Percentiles rank a stretch among this genome's conserved stretches.
These are phyloP conservation scores for Cutaneotrichosporon cyanovorans DNA, from an alignment of 1,284 basidiomycete species.

Conservation along the genomic window DNA sequence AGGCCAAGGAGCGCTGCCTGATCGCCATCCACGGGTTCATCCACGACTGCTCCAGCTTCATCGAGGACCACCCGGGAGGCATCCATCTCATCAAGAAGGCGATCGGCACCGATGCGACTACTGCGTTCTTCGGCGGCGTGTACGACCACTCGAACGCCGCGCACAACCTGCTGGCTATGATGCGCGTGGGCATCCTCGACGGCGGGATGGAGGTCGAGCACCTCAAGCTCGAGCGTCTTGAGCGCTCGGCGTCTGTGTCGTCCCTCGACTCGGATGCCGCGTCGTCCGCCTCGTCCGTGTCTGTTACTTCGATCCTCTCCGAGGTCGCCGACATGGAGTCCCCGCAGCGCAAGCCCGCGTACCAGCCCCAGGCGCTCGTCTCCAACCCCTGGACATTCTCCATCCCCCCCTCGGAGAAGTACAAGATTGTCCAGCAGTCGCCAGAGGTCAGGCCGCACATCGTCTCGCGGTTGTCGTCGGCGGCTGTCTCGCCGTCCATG, in stretches of 20 bases:
- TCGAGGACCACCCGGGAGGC: slow-evolving; percentile 85
- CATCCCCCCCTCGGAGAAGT: slow-evolving; percentile 43
- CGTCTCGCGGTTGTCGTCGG: slow-evolving; percentile 11
- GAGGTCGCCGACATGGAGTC: slow-evolving; percentile 15
- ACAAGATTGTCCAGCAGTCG: slow-evolving; percentile 33
- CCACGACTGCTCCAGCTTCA: slow-evolving; percentile 77
- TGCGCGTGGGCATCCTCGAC: slow-evolving; percentile 76
- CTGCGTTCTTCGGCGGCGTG: slow-evolving; percentile 88
- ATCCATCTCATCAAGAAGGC: slow-evolving; percentile 55
- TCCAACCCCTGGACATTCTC: slow-evolving; percentile 30
- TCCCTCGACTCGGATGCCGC: slow-evolving; percentile 24
- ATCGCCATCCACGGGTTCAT: slow-evolving; percentile 83
- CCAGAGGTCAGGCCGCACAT: slow-evolving; percentile 40
- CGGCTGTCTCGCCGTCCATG: slow-evolving; percentile 10
- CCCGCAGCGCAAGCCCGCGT: slow-evolving; percentile 17
- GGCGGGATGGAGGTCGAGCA: slow-evolving; percentile 65
- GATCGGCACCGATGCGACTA: slow-evolving; percentile 76
- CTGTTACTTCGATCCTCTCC: slow-evolving; percentile 29
- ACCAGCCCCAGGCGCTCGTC: slow-evolving; percentile 38
- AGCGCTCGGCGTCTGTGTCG: slow-evolving; percentile 10
- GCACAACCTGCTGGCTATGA: slow-evolving; percentile 71
- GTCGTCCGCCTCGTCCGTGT: slow-evolving; percentile 31
- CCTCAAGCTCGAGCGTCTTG: slow-evolving; percentile 34
- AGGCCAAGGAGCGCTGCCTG: slow-evolving; percentile 65
- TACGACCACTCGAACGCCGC: slow-evolving; percentile 91